phyloP scores from a whole-genome alignment of 495 filamentous ascomycete species.

The Amniculicola lignicola region DNA sequence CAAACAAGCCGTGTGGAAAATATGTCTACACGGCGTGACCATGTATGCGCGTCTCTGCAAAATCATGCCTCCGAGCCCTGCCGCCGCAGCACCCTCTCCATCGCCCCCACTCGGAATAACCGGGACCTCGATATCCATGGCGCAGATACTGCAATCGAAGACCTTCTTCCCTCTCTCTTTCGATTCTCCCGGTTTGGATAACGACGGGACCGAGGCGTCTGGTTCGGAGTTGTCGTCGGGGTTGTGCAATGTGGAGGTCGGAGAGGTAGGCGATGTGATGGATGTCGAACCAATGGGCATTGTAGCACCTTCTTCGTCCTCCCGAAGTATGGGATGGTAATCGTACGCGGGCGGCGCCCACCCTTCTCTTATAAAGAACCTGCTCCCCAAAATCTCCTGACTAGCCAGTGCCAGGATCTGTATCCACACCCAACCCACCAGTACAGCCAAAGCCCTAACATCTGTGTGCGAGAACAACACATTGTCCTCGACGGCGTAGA shows the following conservation, averaged over 20 bases:
- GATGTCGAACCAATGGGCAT: conserved; percentile 68
- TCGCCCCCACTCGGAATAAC: conserved; percentile 58
- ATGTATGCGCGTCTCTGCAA: conserved; percentile 82
- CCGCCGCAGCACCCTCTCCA: conserved; percentile 46
- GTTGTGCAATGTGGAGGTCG: too few relatives aligned
- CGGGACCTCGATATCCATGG: conserved; percentile 84
- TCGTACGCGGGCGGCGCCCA: conserved; percentile 87
- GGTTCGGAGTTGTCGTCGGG: too few relatives aligned
- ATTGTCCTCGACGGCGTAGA: conserved; percentile 70
- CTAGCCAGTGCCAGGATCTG: conserved; percentile 73
- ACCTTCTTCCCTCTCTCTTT: conserved; percentile 54
- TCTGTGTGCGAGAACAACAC: conserved; percentile 76
- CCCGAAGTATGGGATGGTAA: conserved; percentile 87
- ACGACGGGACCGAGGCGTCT: conserved; percentile 27
- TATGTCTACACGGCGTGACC: conserved; percentile 95
- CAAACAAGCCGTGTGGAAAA: conserved; percentile 89
- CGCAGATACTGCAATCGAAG: conserved; percentile 93
- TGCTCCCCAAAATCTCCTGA: conserved; percentile 82
- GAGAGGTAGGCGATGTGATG: conserved; percentile 3
- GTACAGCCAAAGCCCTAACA: conserved; percentile 54
- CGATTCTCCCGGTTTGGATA: conserved; percentile 42
- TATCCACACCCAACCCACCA: conserved; percentile 86
- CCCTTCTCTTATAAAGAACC: conserved; percentile 66
- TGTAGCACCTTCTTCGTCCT: conserved; percentile 68
- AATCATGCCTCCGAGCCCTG: conserved; percentile 54